Evolutionary conservation across 768 basidiomycete species (phyloP), one percentile per base, ranked within the genome.

Genomic region (Leucocoprinus leucothites): DNA sequence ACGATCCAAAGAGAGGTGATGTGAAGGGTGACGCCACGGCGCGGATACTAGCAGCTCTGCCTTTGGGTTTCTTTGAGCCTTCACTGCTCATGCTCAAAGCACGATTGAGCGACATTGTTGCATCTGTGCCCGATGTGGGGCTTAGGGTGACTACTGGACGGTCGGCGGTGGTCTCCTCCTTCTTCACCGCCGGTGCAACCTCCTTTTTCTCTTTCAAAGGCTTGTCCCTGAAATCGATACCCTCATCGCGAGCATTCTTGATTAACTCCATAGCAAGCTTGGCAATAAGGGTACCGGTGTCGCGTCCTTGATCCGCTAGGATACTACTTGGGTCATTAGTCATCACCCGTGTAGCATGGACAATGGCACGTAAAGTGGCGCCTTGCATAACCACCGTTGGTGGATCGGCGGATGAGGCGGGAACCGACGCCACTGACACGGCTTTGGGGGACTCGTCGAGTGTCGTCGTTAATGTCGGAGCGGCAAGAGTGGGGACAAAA

Each of bases 271-370:
- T 72, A 0, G 91, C 91, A 2, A 91, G 74, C 24, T 69, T 68
- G 1, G 80, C 77, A 35, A 93, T 74, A n/a, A 88, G 71, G 0
- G 77, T 71, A 7, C 80, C 74, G 0, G 85, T 84, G 9, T 87
- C 89, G 3, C 67, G 72, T 0, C 87, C 89, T 55, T 84, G 79
- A 65, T 92, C 87, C 0, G 80, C 78, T 9, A 94, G 78, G 53
- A 94, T 82, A 60, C 89, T 90, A 11, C 79, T 73, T 0, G 91
- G 80, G 61, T 89, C 89, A 2, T 82, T 77, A 0, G 88, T 88
- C 90, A 94, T 92, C n/a, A 93, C 86, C 2, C 91, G 82, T 1
- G 87, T 93, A 1, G 91, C 90, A 52, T 92, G 85, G 16, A 82
- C 80, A 52, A 94, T 91, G 1, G 91, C 91, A 5, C 82, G 82